Base-by-base conservation (phyloP, 2,329 filamentous ascomycete species). In the Epichloe coenophiala region DNA sequence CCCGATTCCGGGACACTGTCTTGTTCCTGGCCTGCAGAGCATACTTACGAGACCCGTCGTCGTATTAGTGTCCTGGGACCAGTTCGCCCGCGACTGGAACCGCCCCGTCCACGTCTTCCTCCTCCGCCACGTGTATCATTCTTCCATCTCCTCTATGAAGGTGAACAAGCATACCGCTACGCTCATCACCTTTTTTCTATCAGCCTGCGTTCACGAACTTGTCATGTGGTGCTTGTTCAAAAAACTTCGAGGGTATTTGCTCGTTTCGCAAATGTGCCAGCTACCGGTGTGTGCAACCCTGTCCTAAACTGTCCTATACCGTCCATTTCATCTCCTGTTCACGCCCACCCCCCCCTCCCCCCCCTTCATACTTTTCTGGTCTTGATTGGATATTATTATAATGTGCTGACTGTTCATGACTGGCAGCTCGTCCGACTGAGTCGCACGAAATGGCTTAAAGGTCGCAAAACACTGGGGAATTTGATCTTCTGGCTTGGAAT, bases 31-130 rank as follows among this genome's bases (percentile, higher is more conserved):
- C 27, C 27, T 31, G 27, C 9, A 31, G 27, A 31, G 9, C 2
- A 31, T 31, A 31, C 27, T 31, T 31, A 31, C 8, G 2, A 31
- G 27, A 9, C 27, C 27, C 8, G 9, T 31, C 23, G 42, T 19
- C 21, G 27, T 8, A 9, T 42, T 19, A 72, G 73, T 77, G 3
- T 78, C 76, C 0, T 88, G 82, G 78, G 84, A 89, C 59, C 82
- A 88, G 61, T 91, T 86, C 59, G 85, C 86, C 4, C 74, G 86
- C 39, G 84, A 88, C 61, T 90, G 86, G 86, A 90, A 90, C 61
- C 66, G 68, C 3, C 85, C 86, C 0, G 85, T 90, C 4, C 85
- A 89, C 61, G 81, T 84, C 58, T 90, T 90, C 64, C 69, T 90
- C 31, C 72, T 89, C 2, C 75, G 86, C 13, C 86, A 90, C 59